Conservation (phyloP, 2,329 filamentous ascomycete genomes). For the Phoma herbarum region DNA sequence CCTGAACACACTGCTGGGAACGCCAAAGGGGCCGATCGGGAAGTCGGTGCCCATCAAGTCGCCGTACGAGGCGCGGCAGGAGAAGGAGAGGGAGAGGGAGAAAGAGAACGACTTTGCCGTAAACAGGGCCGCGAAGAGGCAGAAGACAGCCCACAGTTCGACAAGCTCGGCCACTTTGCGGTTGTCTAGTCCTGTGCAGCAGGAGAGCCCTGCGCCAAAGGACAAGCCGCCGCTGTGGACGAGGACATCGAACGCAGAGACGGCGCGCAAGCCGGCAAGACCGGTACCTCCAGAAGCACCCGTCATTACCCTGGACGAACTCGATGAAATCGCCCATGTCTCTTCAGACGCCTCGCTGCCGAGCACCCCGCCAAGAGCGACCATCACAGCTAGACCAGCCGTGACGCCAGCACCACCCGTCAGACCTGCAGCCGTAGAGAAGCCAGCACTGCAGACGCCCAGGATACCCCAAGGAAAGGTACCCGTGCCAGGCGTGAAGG, state of each 20-base stretch:
- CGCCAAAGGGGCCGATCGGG: constrained; percentile 69
- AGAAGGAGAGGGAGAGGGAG: constrained; percentile 33
- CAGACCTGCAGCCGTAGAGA: not conserved
- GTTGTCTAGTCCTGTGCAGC: constrained; percentile 29
- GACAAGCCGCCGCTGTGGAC: constrained; percentile 33
- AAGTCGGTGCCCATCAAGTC: constrained; percentile 69
- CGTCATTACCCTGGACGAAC: constrained; percentile 49
- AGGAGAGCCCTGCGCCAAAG: constrained; percentile 22
- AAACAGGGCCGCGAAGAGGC: constrained; percentile 52
- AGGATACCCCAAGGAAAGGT: constrained; percentile 38
- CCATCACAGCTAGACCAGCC: not conserved
- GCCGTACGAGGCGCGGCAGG: constrained; percentile 67
- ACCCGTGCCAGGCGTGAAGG: constrained; percentile 35
- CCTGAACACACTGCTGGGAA: constrained; percentile 71
- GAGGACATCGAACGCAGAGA: constrained; percentile 37
- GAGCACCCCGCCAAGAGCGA: constrained; percentile 27
- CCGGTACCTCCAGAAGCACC: constrained; percentile 38
- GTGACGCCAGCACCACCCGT: constrained; percentile 13
- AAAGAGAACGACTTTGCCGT: constrained; percentile 44
- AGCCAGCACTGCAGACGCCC: constrained; percentile 26
- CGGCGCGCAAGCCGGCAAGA: constrained; percentile 24
- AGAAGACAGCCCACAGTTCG: constrained; percentile 37
- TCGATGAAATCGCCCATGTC: constrained; percentile 28
- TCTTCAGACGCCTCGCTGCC: constrained; percentile 40
- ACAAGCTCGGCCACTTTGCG: constrained; percentile 13